These are phyloP conservation scores for Xylaria longipes DNA, from an alignment of 495 filamentous ascomycete species.

Conservation along the genomic window DNA sequence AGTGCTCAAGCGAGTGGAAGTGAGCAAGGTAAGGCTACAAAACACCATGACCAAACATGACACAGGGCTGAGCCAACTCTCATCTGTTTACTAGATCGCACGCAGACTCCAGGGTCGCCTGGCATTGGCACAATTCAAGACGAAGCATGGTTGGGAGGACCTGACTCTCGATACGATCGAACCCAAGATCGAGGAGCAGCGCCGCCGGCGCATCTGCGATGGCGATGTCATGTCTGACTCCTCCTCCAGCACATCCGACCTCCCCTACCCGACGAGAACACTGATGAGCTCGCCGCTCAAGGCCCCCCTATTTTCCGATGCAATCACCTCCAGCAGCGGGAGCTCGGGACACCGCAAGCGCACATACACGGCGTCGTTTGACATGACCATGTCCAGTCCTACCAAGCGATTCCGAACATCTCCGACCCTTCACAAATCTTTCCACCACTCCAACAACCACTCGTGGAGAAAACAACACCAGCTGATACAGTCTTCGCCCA, in stretches of 20 bases:
- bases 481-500: slow-evolving; percentile 82
- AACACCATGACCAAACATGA: neutral
- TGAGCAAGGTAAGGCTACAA: slow-evolving; percentile 74
- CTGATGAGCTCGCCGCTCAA: slow-evolving; percentile 71
- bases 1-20: slow-evolving; percentile 75
- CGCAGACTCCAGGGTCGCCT: slow-evolving; percentile 89
- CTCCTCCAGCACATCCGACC: slow-evolving; percentile 73
- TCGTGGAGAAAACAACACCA: slow-evolving; percentile 78
- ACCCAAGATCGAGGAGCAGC: slow-evolving; percentile 74
- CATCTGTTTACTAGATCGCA: slow-evolving; percentile 71
- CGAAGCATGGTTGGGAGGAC: slow-evolving; percentile 86
- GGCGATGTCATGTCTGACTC: slow-evolving; percentile 77
- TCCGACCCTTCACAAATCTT: slow-evolving; percentile 64
- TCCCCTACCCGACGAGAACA: slow-evolving; percentile 57
- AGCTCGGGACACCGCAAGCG: slow-evolving; percentile 63
- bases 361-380: slow-evolving; percentile 60
- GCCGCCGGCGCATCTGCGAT: slow-evolving; percentile 66
- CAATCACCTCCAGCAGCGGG: slow-evolving; percentile 63
- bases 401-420: slow-evolving; percentile 75
- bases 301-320: slow-evolving; percentile 72
- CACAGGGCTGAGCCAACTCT: slow-evolving; percentile 23
- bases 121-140: slow-evolving; percentile 94
- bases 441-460: slow-evolving; percentile 55
- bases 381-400: slow-evolving; percentile 53
- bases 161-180: slow-evolving; percentile 77